Evolutionary conservation across 2,329 filamentous ascomycete species (phyloP), one percentile per base, ranked within the genome.

Genomic region (Aspergillus calidoustus): DNA sequence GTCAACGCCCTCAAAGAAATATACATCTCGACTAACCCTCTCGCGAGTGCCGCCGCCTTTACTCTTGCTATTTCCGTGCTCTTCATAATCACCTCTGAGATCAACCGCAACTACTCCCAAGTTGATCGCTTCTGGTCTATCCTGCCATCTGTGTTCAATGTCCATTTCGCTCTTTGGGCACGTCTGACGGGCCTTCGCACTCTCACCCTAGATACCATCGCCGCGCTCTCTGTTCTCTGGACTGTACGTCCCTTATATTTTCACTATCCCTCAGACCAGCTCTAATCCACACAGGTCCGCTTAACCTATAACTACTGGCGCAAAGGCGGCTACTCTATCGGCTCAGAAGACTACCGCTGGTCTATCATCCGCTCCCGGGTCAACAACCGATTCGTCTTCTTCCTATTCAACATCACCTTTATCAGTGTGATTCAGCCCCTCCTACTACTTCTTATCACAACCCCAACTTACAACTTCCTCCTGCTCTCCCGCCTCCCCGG

Each of bases 271-370:
- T 22, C 22, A 30, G 0, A 11, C 30, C 71, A 74, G 51, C 77
- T 63, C 41, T 44, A 47, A 63, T 53, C 30, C 31, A 51, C 17
- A 53, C 22, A 93, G 91, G 75, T 81, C 61, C 90, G 95, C 11
- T 81, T 99, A 77, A 98, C 94, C 3, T 98, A 87, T 83, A 99
- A 99, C 79, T 99, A 97, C 80, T 97, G 91, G 89, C 90, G 95
- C 61, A 96, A 92, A 76, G 95, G 95, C 44, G 95, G 95, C 25
- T 99, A 99, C 76, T 81, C 84, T 17, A 83, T 93, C 66, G 94
- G 95, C 43, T 93, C 91, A 17, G 94, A 99, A 78, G 95, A 99
- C 77, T 99, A 99, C 77, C 87, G 95, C 79, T 99, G 95, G 94
- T 83, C 84, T 60, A 87, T 93, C 59, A 81, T 98, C 56, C 89